Evolutionary conservation across 202 grass and related monocot species (phyloP), one percentile per base, ranked within the genome.

Genomic region (Bolboschoenoplectus hybrid): DNA sequence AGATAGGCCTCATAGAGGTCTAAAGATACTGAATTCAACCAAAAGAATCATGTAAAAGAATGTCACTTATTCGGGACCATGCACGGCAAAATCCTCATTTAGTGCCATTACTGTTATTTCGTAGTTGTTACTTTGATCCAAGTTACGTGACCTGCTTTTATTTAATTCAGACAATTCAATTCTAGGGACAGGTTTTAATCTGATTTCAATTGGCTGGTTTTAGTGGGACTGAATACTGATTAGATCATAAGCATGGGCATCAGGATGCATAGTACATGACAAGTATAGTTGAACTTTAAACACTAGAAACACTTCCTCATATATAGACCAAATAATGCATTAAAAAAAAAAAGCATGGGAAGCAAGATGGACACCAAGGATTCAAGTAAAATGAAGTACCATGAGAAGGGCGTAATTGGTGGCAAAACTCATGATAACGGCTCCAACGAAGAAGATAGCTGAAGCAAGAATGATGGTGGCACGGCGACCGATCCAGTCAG

Each of bases 361-460:
- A 78, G 8, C 56, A 6, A 53, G 39, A 26, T 26, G 13, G 2
- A 62, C 26, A 26, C 6, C 11, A 2, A 73, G 43, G 44, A 5
- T 73, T n/a, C 47, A 73, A 17, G n/a, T 20, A 46, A 34, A 7
- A 26, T 26, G 26, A 26, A 34, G 11, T 83, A 43, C 74, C 91
- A 98, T 95, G 76, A 98, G 90, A 17, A 82, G 6, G 2, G 73
- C 67, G 77, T 87, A 95, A 5, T 85, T 90, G 3, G 89, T 47
- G n/a, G 88, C 95, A 66, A 98, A 81, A 20, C 87, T 39, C 93
- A 98, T 94, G 82, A 89, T 56, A 67, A 98, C 88, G 55, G 95
- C 89, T 45, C 95, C 95, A 44, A 57, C 86, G 66, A 98, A 91
- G 93, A 95, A 98, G 89, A 95, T 94, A 84, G 2, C 84, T 5